Base-by-base conservation (phyloP, 768 basidiomycete genomes). In the Trametes cubensis region DNA sequence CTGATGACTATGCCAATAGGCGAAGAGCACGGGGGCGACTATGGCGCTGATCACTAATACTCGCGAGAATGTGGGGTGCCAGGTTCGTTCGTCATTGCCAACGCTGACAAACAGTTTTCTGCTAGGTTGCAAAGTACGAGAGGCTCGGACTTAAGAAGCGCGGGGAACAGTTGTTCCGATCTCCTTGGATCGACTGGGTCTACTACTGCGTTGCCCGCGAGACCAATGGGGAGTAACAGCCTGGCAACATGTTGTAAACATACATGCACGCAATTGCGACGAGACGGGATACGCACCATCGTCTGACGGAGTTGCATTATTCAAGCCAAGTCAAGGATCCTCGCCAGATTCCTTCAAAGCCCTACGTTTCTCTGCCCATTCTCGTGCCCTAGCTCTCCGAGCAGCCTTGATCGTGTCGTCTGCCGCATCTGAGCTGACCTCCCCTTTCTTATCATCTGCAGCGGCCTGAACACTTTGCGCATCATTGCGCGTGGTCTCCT, bases 361-460 rank as follows among this genome's bases (percentile, higher is more conserved):
- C 14, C 81, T 79, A 54, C 85, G 78, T 63, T 77, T 81, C 65
- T 81, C 78, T 6, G 79, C 76, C 87, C 87, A 88, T 62, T 83
- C 79, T 67, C 79, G 83, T 11, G 85, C 83, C 60, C 82, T 79
- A 21, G 76, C 77, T 14, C 85, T 77, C n/a, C 86, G 76, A 2
- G 80, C 82, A 60, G 81, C 81, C 65, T 78, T 80, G 21, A 74
- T 68, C 4, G 72, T 71, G 53, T 68, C 73, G n/a, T 68, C 73
- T 4, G 28, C 2, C 7, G 47, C 44, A 6, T n/a, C 51, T 6
- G 44, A n/a, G 34, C 34, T 6, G 20, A n/a, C 25, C 5, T 5
- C 18, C 6, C 6, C 46, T 14, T 39, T 50, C 42, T 25, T 23
- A 21, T 26, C 21, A n/a, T 41, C 53, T 18, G 38, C 38, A 25